Percentiles rank a stretch among this genome's conserved stretches.
These are phyloP conservation scores for Amanita rimosa DNA, from an alignment of 768 basidiomycete genomes.

Conservation along the genomic window DNA sequence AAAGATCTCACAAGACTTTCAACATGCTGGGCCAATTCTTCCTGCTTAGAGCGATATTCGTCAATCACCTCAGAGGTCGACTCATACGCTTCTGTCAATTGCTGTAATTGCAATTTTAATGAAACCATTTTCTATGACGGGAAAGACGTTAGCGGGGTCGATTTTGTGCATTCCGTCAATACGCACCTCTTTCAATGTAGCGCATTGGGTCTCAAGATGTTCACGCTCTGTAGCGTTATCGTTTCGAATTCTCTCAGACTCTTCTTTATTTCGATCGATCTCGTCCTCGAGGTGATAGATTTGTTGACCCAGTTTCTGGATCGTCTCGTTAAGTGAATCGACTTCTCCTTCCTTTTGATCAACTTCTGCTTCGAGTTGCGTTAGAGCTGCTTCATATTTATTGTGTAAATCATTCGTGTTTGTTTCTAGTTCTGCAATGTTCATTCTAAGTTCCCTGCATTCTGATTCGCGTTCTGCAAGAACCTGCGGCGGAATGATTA, in stretches of 20 bases:
- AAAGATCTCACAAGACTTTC: slow-evolving; percentile 60
- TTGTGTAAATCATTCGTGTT: slow-evolving; percentile 57
- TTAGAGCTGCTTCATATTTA: slow-evolving; percentile 66
- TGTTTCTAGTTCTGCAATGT: slow-evolving; percentile 65
- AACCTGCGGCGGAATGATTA: slow-evolving; percentile 29
- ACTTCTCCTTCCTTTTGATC: slow-evolving; percentile 76
- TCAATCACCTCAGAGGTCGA: slow-evolving; percentile 48
- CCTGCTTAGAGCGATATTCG: slow-evolving; percentile 60
- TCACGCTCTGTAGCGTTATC: slow-evolving; percentile 68
- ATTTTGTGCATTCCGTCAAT: not conserved
- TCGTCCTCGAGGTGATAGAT: slow-evolving; percentile 85
- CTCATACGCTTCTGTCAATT: slow-evolving; percentile 57
- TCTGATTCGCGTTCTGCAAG: slow-evolving; percentile 74
- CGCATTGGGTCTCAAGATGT: slow-evolving; percentile 50
- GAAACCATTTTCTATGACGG: slow-evolving; percentile 50
- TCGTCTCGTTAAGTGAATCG: slow-evolving; percentile 58
- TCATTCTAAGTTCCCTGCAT: slow-evolving; percentile 60
- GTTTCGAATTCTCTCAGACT: slow-evolving; percentile 53
- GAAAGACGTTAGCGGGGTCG: not conserved
- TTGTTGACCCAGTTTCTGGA: slow-evolving; percentile 71
- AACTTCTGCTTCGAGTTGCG: slow-evolving; percentile 67
- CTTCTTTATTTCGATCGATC: slow-evolving; percentile 65
- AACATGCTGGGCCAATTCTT: slow-evolving; percentile 65
- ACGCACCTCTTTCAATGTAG: slow-evolving; percentile 73
- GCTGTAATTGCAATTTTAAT: slow-evolving; percentile 56